Conservation (phyloP, 805 yeast genomes). For the Yarrowia yakushimensis region DNA sequence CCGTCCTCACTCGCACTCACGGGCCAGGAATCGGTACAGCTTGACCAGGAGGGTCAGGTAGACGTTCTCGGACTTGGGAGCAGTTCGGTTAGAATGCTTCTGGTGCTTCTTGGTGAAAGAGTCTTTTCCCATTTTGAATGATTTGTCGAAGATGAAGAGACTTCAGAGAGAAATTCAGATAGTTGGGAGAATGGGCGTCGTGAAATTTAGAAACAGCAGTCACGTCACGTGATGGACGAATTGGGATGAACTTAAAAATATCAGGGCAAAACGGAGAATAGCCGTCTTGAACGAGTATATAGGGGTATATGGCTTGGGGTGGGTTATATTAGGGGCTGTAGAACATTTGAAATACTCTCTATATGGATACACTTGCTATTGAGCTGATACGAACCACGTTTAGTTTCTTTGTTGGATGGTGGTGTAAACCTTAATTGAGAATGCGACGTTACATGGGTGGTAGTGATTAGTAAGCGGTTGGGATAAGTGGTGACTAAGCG, state of each 20-base stretch:
- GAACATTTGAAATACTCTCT: too few relatives aligned
- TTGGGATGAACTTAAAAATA: neutral
- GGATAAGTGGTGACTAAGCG: too few relatives aligned
- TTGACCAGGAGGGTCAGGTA: slow-evolving; percentile 97
- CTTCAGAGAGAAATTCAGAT: neutral
- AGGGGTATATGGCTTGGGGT: too few relatives aligned
- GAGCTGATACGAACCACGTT: too few relatives aligned
- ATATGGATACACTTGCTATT: too few relatives aligned
- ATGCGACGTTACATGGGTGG: too few relatives aligned
- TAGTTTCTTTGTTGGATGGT: too few relatives aligned
- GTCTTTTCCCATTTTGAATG: slow-evolving; percentile 83
- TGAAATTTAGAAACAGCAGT: neutral
- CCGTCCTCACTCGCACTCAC: slow-evolving; percentile 54
- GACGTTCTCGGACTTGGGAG: slow-evolving; percentile 99
- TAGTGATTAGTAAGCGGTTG: too few relatives aligned
- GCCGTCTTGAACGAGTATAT: too few relatives aligned
- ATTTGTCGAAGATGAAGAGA: slow-evolving; percentile 1
- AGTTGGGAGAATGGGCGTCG: slow-evolving; percentile 12
- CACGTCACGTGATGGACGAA: neutral
- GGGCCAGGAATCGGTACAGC: slow-evolving; percentile 98
- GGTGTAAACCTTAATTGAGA: too few relatives aligned
- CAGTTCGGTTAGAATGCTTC: slow-evolving; percentile 94
- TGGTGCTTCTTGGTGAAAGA: slow-evolving; percentile 94
- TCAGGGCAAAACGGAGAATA: too few relatives aligned
- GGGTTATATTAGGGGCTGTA: too few relatives aligned